Evolutionary conservation across 179 eudicot species (phyloP), one percentile per base, ranked within the genome.

Genomic region (Pouteria campechiana): DNA sequence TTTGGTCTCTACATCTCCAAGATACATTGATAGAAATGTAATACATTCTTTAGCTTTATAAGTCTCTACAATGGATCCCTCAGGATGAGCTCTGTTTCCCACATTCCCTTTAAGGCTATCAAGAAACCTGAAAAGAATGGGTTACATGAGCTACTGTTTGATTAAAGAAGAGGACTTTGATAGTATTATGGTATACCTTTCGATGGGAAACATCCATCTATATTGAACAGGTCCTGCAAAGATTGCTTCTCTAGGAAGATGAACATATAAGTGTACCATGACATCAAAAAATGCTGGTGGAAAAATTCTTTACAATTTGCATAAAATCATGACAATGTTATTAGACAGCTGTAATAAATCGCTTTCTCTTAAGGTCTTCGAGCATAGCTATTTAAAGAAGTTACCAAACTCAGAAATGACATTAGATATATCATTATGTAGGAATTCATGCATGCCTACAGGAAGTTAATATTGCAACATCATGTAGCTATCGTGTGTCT

Each of bases 391-490:
- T 3, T 10, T 39, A 34, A 51, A 52, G 17, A 45, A 57, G 2
- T 0, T 2, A 11, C 55, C 11, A 5, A 59, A 0, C 31, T 46
- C 48, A 13, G 47, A 31, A 2, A 60, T 2, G 1, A 32, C 48
- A 11, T 56, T 23, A 32, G 19, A 19, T 8, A 57, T 36, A 25
- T 7, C 14, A 5, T 17, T 12, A 0, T 19, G 25, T 17, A 41
- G n/a, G 8, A 44, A 13, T 18, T 41, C 54, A 14, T 45, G 41
- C 5, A 46, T 2, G 10, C 58, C 58, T 25, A 65, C 11, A 3
- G 61, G 58, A 2, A 59, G 18, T n/a, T 48, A 20, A 9, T 66
- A 41, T 44, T 60, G 54, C 24, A 66, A 37, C n/a, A 65, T 13
- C 0, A 66, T 37, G 40, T 47, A 56, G 19, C 42, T 41, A 47